Evolutionary conservation across 306 rosid species (phyloP).

Genomic region (Ormosia emarginata): DNA sequence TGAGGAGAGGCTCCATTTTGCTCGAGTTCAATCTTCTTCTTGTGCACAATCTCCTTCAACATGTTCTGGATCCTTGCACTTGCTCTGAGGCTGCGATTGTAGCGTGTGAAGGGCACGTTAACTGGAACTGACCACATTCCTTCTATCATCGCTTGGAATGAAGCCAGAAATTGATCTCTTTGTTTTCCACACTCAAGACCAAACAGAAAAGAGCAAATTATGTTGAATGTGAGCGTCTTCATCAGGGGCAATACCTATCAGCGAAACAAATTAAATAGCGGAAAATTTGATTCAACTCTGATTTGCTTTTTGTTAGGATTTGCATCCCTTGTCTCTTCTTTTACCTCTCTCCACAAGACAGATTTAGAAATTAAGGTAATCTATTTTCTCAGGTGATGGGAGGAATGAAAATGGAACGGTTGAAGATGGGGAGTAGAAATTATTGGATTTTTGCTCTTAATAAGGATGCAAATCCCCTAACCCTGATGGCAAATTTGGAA

Average conservation of each 20-base stretch:
- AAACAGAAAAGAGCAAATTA: slow-evolving; percentile 62
- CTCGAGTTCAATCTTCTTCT: slow-evolving; percentile 42
- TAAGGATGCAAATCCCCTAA: background rate
- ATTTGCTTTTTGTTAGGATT: background rate
- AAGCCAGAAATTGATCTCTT: slow-evolving; percentile 39
- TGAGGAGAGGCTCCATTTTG: slow-evolving; percentile 32
- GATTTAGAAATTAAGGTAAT: background rate
- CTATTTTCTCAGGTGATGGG: background rate
- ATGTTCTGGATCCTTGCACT: slow-evolving; percentile 49
- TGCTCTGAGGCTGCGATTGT: slow-evolving; percentile 52
- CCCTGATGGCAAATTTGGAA: background rate
- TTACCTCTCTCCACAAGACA: background rate
- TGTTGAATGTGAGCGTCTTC: slow-evolving; percentile 77
- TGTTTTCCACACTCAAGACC: slow-evolving; percentile 57
- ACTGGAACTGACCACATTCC: slow-evolving; percentile 72
- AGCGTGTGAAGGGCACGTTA: slow-evolving; percentile 67
- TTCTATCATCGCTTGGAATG: slow-evolving; percentile 45
- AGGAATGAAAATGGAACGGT: background rate
- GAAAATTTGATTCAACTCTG: background rate
- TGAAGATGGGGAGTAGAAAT: background rate
- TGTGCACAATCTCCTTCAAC: slow-evolving; percentile 39
- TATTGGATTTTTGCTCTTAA: background rate
- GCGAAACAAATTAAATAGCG: background rate
- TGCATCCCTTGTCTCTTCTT: background rate
- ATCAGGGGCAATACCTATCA: slow-evolving; percentile 63